Evolutionary conservation across 2,329 filamentous ascomycete species (phyloP).

Genomic region (Immersiporthe knoxdaviesiana): DNA sequence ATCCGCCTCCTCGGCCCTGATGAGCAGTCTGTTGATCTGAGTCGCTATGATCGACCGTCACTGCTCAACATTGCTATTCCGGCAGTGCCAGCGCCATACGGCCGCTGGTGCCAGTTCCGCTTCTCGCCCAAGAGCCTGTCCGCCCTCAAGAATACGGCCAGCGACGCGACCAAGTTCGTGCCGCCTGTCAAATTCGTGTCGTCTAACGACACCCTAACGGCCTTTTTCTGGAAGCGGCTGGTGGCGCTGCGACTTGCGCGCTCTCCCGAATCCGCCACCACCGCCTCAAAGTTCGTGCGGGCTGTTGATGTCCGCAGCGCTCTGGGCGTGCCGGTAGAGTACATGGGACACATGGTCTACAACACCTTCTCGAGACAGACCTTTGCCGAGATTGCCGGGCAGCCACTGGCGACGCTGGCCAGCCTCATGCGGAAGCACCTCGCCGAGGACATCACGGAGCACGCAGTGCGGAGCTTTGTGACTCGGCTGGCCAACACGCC

Average conservation of each 20-base stretch:
- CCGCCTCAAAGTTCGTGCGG: conserved; percentile 35
- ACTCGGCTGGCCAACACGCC: not conserved
- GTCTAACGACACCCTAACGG: conserved; percentile 39
- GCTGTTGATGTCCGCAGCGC: conserved; percentile 36
- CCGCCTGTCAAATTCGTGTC: conserved; percentile 34
- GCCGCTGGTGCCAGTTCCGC: not conserved
- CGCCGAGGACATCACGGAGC: not conserved
- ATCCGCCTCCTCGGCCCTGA: conserved; percentile 28
- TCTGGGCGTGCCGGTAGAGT: conserved; percentile 34
- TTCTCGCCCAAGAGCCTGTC: not conserved
- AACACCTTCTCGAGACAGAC: conserved; percentile 31
- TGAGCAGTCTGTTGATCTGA: not conserved
- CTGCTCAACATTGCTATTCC: conserved; percentile 8
- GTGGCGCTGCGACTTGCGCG: conserved; percentile 33
- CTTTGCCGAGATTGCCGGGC: conserved; percentile 26
- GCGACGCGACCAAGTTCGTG: conserved; percentile 22
- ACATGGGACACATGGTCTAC: conserved; percentile 38
- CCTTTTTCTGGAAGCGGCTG: conserved; percentile 41
- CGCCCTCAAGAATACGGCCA: not conserved
- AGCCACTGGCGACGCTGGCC: not conserved
- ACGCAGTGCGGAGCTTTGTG: conserved; percentile 2
- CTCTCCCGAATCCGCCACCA: conserved; percentile 24
- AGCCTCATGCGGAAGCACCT: not conserved
- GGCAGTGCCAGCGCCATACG: not conserved
- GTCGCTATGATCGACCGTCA: conserved; percentile 2